phyloP scores from a whole-genome alignment of 2,329 filamentous ascomycete genomes.

The Lomentospora prolificans region DNA sequence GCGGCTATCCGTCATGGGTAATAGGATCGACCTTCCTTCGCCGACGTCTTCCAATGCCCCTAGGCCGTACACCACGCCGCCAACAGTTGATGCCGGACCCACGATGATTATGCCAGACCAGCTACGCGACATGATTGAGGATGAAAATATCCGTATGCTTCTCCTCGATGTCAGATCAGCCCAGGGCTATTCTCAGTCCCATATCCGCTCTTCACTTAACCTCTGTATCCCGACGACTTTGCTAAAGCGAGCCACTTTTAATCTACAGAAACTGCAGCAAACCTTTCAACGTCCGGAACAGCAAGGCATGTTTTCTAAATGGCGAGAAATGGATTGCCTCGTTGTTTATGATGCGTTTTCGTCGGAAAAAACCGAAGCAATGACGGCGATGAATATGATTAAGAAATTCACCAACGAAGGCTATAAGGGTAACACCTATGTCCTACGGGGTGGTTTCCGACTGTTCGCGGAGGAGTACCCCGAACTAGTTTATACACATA shows the following conservation, averaged over 20 bases:
- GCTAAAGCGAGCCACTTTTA: slow-evolving; percentile 83
- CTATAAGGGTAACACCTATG: slow-evolving; percentile 62
- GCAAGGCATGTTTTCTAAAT: slow-evolving; percentile 63
- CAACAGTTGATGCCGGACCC: neutral
- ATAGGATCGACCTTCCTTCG: slow-evolving; percentile 29
- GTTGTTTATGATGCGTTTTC: slow-evolving; percentile 81
- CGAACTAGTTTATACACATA: slow-evolving; percentile 46
- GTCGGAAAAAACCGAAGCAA: slow-evolving; percentile 67
- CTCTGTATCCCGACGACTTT: slow-evolving; percentile 92
- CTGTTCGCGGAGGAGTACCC: slow-evolving; percentile 62
- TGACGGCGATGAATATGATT: slow-evolving; percentile 72
- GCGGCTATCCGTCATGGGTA: slow-evolving; percentile 43
- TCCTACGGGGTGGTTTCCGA: slow-evolving; percentile 74
- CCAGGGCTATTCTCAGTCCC: slow-evolving; percentile 66
- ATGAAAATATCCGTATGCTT: slow-evolving; percentile 39
- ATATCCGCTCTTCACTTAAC: slow-evolving; percentile 74
- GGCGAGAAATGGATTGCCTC: slow-evolving; percentile 65
- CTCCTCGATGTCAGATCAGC: slow-evolving; percentile 80
- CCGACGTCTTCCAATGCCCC: slow-evolving; percentile 15
- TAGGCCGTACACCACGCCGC: neutral
- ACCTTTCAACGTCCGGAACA: slow-evolving; percentile 70
- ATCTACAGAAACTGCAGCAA: slow-evolving; percentile 74
- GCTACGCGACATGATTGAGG: slow-evolving; percentile 46
- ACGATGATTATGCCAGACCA: slow-evolving; percentile 43
- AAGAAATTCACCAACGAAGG: slow-evolving; percentile 88